Evolutionary conservation across 805 yeast species (phyloP).

Genomic region (Crinitomyces ghanaensis): DNA sequence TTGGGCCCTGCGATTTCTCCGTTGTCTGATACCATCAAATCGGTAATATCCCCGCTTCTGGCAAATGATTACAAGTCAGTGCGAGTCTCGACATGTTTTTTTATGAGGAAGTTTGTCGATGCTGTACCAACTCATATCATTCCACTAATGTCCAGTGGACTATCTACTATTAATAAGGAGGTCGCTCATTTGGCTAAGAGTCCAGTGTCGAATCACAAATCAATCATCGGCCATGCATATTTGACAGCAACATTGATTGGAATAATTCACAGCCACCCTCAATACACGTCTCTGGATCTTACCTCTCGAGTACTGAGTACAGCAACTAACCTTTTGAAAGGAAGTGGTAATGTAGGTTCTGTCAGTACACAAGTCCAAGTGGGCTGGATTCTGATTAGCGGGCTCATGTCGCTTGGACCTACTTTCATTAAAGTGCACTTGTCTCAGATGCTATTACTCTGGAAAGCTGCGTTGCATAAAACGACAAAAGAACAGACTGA

Average conservation of each 20-base stretch:
- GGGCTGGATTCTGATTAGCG: conserved; percentile 56
- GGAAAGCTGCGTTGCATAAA: conserved; percentile 46
- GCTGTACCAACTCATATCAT: conserved; percentile 18
- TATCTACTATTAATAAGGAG: conserved; percentile 17
- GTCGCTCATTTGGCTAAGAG: conserved; percentile 4
- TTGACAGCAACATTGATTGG: conserved; percentile 20
- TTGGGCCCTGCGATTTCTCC: conserved; percentile 24
- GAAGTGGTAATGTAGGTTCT: conserved; percentile 18
- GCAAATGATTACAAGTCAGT: conserved; percentile 13
- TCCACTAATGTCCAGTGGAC: conserved; percentile 13
- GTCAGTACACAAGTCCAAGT: conserved; percentile 30
- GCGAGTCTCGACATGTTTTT: conserved; percentile 9
- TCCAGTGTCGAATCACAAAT: conserved; percentile 11
- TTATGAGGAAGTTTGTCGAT: conserved; percentile 9
- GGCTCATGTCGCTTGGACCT: conserved; percentile 51
- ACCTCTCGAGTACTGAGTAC: conserved; percentile 35
- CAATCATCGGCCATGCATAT: conserved; percentile 22
- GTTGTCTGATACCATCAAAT: conserved; percentile 9
- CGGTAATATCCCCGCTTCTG: conserved; percentile 8
- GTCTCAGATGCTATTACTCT: conserved; percentile 47
- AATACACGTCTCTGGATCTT: conserved; percentile 34
- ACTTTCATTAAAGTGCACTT: conserved; percentile 42
- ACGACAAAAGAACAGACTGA: conserved; percentile 30
- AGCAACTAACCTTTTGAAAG: conserved; percentile 34
- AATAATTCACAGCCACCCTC: conserved; percentile 18